Evolutionary conservation across 768 basidiomycete species (phyloP), one percentile per base, ranked within the genome.

Genomic region (Boletus huronensis): DNA sequence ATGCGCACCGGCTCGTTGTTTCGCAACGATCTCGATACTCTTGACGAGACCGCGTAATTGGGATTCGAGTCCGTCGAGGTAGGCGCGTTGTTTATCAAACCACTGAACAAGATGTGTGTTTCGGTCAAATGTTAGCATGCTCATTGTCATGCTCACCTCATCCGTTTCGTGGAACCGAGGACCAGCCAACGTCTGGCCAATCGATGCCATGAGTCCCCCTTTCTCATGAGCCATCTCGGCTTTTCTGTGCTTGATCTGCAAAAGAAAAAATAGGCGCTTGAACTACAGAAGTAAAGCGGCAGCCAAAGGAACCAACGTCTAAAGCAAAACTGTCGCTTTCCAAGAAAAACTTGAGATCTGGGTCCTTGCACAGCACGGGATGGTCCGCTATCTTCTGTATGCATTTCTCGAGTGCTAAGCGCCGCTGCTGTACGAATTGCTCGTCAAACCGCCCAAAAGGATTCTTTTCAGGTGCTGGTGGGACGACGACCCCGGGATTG

Each of bases 401-500:
- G 65, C 93, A 97, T 65, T 89, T 87, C 65, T 98, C 90, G 16
- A 99, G 78, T 0, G 85, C 93, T 21, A 81, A 66, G 23, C 96
- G 79, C 2, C 97, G 82, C 59, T 93, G 90, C 55, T 88, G 85
- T 35, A 99, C 85, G 62, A 99, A 98, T 28, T 87, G 82, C 47
- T 93, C 86, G 62, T 93, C 90, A 71, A 99, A 99, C 17, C 97
- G 84, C 6, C 92, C 93, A 62, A 97, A 91, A 0, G 92, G 76
- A 57, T 88, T 92, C 78, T 99, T 99, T 70, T 96, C 97, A 0
- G 97, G 97, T 6, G 89, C 90, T 0, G 96, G 96, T 8, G 97
- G 97, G 0, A 99, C 93, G 36, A 98, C 88, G 2, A 98, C 94
- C 9, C 97, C 97, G 3, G 96, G 95, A 65, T 98, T 98, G 71